Base-by-base conservation (phyloP, 176 grass and related monocot genomes). In the Dendrocalamus sinicus region DNA sequence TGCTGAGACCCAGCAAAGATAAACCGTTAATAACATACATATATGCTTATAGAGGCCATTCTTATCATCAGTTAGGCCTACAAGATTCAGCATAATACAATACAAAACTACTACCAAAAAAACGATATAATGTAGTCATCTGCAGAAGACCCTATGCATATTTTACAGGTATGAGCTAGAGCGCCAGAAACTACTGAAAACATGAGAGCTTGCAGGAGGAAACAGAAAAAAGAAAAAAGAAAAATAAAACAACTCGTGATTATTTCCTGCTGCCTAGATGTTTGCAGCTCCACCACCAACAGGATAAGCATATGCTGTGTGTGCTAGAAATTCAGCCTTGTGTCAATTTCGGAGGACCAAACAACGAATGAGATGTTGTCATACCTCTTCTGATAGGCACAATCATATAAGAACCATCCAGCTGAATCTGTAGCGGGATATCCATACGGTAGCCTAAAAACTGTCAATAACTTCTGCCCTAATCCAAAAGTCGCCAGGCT, bases 101-200 rank as follows among this genome's bases (percentile, higher is more conserved):
- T 87, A 83, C 73, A 74, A 14, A 32, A 46, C 48, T 41, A 77
- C 64, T 17, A 84, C 60, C 12, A 59, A 76, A 67, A 52, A 58
- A n/a, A 35, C 15, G 51, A 72, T 82, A 83, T 78, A 73, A 35
- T 35, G 67, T 35, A 2, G 54, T 57, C 73, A 83, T 87, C 60
- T 37, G 75, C 84, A 87, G 60, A 84, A 66, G 20, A 67, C 59
- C 62, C 60, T 69, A 75, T 80, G 85, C 81, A 91, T 91, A 83
- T 87, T 68, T 75, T 91, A 91, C 85, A 87, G 75, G 70, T 84
- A 70, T 88, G 79, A 83, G 52, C 79, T 82, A 82, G 43, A 51
- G 20, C 72, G 50, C 19, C 74, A 76, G 11, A 58, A 59, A 76
- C 35, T 66, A 12, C 44, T 2, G 22, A 73, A 85, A 57, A 32